phyloP scores from a whole-genome alignment of 306 rosid genomes.

The Acacia confusa region DNA sequence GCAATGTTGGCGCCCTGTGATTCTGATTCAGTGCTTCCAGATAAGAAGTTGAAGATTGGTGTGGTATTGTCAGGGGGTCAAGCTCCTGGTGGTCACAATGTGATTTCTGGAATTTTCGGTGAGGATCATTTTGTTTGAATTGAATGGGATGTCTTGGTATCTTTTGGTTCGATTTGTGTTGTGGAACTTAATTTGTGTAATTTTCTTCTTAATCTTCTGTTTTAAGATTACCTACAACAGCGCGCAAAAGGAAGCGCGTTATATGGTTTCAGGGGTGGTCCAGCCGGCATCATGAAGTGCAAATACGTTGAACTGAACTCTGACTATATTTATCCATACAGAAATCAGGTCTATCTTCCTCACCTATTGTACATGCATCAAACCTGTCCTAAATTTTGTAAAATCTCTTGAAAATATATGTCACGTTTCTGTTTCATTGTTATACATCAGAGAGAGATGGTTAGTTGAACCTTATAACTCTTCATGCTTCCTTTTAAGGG shows the following conservation, averaged over 20 bases:
- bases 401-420: neutral
- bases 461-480: constrained; percentile 1
- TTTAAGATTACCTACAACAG: constrained; percentile 85
- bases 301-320: constrained; percentile 75
- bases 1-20: constrained; percentile 57
- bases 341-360: constrained; percentile 73
- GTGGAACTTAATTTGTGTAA: constrained; percentile 14
- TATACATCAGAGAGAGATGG: neutral
- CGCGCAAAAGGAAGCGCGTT: constrained; percentile 78
- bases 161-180: neutral
- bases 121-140: constrained; percentile 18
- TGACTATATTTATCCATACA: constrained; percentile 81
- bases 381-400: neutral
- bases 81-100: constrained; percentile 99
- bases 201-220: neutral
- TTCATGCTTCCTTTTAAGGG: neutral
- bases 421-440: neutral
- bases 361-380: neutral
- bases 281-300: constrained; percentile 97
- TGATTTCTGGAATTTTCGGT: constrained; percentile 94
- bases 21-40: constrained; percentile 27
- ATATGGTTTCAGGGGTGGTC: constrained; percentile 95
- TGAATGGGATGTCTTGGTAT: neutral
- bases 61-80: constrained; percentile 98
- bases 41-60: constrained; percentile 75